Percentiles rank a stretch among this genome's conserved stretches.
phyloP scores from a whole-genome alignment of 108 stramenopile genomes.

The Seminavis robusta region DNA sequence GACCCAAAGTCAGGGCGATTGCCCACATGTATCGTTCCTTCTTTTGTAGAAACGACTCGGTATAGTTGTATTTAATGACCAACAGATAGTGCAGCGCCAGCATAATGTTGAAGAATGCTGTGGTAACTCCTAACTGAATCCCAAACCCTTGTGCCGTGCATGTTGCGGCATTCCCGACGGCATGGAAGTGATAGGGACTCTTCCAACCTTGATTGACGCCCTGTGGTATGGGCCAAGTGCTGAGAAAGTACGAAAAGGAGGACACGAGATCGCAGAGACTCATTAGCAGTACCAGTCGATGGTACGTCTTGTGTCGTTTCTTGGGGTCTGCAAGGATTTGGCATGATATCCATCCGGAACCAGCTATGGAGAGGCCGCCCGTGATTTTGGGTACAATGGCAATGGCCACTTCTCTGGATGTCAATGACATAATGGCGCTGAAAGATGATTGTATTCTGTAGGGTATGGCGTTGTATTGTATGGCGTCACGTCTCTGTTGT shows the following conservation, averaged over 20 bases:
- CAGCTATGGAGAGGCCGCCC: neutral
- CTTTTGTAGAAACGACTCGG: conserved; percentile 14
- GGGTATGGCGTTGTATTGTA: too few relatives aligned
- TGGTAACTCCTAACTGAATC: conserved; percentile 23
- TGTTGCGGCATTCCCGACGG: conserved; percentile 28
- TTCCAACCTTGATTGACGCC: too few relatives aligned
- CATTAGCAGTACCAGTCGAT: conserved; percentile 29
- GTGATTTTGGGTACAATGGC: neutral
- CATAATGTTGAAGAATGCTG: conserved; percentile 39
- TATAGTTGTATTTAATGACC: conserved; percentile 25
- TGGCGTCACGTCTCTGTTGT: too few relatives aligned
- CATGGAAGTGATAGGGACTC: conserved; percentile 17
- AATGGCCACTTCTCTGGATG: neutral
- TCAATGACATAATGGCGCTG: too few relatives aligned
- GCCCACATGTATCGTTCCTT: conserved; percentile 33
- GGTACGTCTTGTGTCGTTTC: conserved; percentile 4
- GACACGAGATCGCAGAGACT: conserved; percentile 9
- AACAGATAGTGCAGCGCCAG: conserved; percentile 48
- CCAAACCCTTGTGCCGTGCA: conserved; percentile 58
- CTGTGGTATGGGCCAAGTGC: conserved; percentile 42
- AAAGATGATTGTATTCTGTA: too few relatives aligned
- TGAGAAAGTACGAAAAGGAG: conserved; percentile 23
- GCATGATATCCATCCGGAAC: conserved; percentile 2
- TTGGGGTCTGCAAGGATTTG: conserved; percentile 2
- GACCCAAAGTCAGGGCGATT: conserved; percentile 18